phyloP scores from a whole-genome alignment of 179 eudicot genomes.

The Actinidia arguta region DNA sequence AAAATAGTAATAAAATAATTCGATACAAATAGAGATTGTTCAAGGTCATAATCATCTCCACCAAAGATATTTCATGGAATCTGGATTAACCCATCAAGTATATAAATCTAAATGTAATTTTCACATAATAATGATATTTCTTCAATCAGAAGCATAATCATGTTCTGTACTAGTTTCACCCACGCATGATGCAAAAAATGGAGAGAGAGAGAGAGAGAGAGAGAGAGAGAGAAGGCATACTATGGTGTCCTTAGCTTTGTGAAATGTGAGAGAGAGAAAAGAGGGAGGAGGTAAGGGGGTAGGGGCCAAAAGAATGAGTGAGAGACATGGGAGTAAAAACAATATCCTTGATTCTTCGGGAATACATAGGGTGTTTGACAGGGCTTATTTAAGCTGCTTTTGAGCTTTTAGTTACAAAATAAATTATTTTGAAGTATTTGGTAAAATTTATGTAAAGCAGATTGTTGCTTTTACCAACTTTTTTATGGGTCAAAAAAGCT shows the following conservation, averaged over 20 bases:
- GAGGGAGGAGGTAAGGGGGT: slow-evolving; percentile 1
- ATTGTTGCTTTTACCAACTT: no score
- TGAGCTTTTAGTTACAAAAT: no score
- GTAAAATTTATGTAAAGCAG: no score
- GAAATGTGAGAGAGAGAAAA: background rate
- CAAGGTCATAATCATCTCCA: background rate
- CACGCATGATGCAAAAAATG: background rate
- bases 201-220: background rate
- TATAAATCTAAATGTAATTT: background rate
- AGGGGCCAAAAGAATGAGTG: slow-evolving; percentile 16
- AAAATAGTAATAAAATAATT: background rate
- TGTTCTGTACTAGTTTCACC: background rate
- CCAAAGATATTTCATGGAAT: background rate
- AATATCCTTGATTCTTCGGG: slow-evolving; percentile 15
- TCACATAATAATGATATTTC: background rate
- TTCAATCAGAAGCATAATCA: background rate
- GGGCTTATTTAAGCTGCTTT: no score
- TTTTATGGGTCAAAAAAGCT: no score
- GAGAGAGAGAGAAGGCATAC: background rate
- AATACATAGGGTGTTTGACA: background rate
- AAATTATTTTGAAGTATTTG: no score
- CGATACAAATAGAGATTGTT: background rate
- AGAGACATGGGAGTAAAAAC: slow-evolving; percentile 16
- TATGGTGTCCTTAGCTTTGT: background rate
- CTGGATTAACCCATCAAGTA: background rate